Evolutionary conservation across 2,329 filamentous ascomycete species (phyloP), one percentile per base, ranked within the genome.

Genomic region (Apiospora kogelbergensis): DNA sequence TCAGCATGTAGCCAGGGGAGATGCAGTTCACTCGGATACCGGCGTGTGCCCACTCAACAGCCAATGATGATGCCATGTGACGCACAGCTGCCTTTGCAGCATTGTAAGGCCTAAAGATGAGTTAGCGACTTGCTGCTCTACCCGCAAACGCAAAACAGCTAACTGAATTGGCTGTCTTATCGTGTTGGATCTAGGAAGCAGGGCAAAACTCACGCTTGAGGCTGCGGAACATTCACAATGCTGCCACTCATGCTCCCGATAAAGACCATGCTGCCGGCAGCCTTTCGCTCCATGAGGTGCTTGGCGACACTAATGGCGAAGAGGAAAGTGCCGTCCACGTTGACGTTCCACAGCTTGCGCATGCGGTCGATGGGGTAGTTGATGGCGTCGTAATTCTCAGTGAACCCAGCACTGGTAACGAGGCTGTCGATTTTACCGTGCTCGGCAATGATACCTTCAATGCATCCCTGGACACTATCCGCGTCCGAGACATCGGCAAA

Each of bases 371-470:
- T 89, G 0, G 95, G 95, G 82, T 98, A 98, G 74, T 91, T 90
- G 76, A 95, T 92, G 63, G 95, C 95, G 76, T 97, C 92, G 77
- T 94, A 97, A 84, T 98, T 98, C 84, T 98, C 95, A 17, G 93
- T 96, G 83, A 98, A 97, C 63, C 95, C 95, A 65, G 95, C 95
- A n/a, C 94, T 97, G 33, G 95, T 98, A 75, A 98, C 95, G 33
- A 98, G 88, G 81, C 93, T 91, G 82, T 97, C 94, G 74, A 98
- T 94, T 80, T 92, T 91, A 81, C 91, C 91, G 79, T 97, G 95
- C 70, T 87, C 82, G 65, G 84, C 75, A 66, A 95, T 78, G 73
- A 95, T 87, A 70, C 94, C 91, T 45, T 85, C 83, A 73, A 98
- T 86, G 74, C 92, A 92, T 41, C 84, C 81, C 69, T 92, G 90